These are phyloP conservation scores for Porphyrellus cyaneotinctus DNA, from an alignment of 768 basidiomycete genomes.

Conservation along the genomic window DNA sequence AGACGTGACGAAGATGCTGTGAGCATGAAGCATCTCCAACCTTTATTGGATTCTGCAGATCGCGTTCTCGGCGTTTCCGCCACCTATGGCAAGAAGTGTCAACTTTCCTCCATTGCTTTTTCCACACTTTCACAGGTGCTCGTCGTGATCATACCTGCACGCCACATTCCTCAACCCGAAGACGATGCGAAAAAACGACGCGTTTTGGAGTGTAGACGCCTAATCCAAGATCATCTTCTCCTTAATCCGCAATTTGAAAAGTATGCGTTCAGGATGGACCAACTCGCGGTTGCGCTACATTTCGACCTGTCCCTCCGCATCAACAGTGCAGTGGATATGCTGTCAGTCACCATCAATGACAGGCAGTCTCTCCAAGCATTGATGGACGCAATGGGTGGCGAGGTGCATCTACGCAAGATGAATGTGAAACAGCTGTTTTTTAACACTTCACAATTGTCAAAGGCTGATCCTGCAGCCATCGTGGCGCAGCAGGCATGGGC, in stretches of 20 bases:
- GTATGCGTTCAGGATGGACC: slow-evolving; percentile 46
- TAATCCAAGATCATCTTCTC: slow-evolving; percentile 34
- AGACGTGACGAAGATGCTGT: slow-evolving; percentile 27
- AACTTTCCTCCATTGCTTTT: slow-evolving; percentile 38
- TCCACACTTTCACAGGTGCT: slow-evolving; percentile 35
- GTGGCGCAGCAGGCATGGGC: slow-evolving; percentile 45
- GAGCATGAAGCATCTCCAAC: slow-evolving; percentile 17
- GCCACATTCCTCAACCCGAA: slow-evolving; percentile 7
- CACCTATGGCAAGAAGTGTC: slow-evolving; percentile 34
- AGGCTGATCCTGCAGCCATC: slow-evolving; percentile 2
- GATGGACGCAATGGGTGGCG: slow-evolving; percentile 38
- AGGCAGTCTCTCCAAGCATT: slow-evolving; percentile 35
- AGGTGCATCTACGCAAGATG: slow-evolving; percentile 23
- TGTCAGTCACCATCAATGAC: slow-evolving; percentile 26
- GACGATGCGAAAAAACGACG: background rate
- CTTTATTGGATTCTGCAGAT: slow-evolving; percentile 27
- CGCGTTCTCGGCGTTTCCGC: slow-evolving; percentile 41
- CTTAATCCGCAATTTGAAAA: slow-evolving; percentile 28
- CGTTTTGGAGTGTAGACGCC: slow-evolving; percentile 9
- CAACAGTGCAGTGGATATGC: slow-evolving; percentile 37
- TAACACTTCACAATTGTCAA: slow-evolving; percentile 16
- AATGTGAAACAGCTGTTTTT: slow-evolving; percentile 32
- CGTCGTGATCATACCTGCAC: slow-evolving; percentile 29
- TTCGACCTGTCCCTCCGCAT: slow-evolving; percentile 37
- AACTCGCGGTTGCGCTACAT: slow-evolving; percentile 37